Evolutionary conservation across 371 early-diverging fungal species (phyloP).

Genomic region (Nematocida sp.): DNA sequence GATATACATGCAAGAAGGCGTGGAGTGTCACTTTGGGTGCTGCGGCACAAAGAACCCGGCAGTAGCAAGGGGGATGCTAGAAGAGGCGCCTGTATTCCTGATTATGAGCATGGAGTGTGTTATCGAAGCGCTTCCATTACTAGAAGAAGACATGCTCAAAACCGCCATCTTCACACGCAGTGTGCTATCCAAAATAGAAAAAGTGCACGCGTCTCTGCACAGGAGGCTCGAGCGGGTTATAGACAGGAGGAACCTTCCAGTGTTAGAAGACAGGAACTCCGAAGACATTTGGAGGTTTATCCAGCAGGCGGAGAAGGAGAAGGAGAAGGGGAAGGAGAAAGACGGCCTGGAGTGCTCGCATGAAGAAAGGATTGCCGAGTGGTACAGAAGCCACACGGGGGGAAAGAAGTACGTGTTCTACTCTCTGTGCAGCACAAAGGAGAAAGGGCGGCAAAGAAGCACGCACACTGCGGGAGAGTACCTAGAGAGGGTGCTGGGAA

Average conservation of each 20-base stretch:
- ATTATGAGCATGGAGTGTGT: slow-evolving; percentile 13
- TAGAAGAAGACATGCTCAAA: slow-evolving; percentile 7
- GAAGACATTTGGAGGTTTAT: no score
- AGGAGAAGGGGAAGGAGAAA: neutral
- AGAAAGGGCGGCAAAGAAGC: no score
- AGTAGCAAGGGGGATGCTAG: neutral
- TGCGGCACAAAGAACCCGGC: neutral
- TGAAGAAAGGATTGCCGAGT: neutral
- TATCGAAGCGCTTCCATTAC: neutral
- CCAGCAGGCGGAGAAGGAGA: neutral
- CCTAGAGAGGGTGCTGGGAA: neutral
- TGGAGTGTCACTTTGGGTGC: slow-evolving; percentile 22
- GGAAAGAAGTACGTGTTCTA: no score
- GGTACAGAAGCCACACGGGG: neutral
- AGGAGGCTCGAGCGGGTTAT: neutral
- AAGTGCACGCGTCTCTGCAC: neutral
- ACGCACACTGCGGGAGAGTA: neutral
- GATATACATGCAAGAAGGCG: slow-evolving; percentile 16
- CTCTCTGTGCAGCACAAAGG: no score
- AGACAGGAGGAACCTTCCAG: slow-evolving; percentile 13
- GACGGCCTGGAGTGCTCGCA: neutral
- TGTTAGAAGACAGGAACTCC: slow-evolving; percentile 18
- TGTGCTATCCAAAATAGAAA: neutral
- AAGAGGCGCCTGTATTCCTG: neutral
- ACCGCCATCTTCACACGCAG: slow-evolving; percentile 1